Evolutionary conservation across 225 moss, liverwort and hornwort genomes (phyloP).

Genomic region (Bryoerythrophyllum caledonicum): DNA sequence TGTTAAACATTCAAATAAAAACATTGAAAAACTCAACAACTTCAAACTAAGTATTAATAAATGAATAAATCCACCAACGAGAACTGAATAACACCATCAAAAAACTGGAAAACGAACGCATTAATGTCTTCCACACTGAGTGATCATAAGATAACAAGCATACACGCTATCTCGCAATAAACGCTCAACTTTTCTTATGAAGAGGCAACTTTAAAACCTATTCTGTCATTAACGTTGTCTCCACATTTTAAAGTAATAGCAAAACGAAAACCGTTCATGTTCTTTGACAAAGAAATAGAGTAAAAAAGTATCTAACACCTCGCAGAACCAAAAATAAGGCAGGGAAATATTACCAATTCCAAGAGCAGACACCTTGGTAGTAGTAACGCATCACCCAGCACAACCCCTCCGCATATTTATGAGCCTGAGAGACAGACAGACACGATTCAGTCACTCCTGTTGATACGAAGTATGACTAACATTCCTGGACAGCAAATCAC

Average conservation of each 20-base stretch:
- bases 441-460: conserved; percentile 17
- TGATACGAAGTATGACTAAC: conserved; percentile 4
- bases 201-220: not conserved
- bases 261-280: conserved; percentile 1
- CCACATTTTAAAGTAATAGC: conserved; percentile 1
- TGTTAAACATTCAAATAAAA: not conserved
- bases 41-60: conserved; percentile 10
- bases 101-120: conserved; percentile 15
- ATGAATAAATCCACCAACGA: not conserved
- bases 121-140: not conserved
- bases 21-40: conserved; percentile 4
- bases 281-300: not conserved
- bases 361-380: conserved; percentile 99
- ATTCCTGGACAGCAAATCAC: conserved; percentile 6
- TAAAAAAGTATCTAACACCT: not conserved
- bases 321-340: not conserved
- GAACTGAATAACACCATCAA: conserved; percentile 9
- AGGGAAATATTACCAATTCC: conserved; percentile 75
- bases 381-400: conserved; percentile 99
- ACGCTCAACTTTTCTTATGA: not conserved
- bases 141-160: conserved; percentile 1
- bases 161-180: conserved; percentile 7
- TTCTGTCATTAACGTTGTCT: not conserved
- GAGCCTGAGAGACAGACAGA: conserved; percentile 50
- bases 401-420: conserved; percentile 91